Evolutionary conservation across 768 basidiomycete species (phyloP).

Genomic region (Pulveroboletus sp.): DNA sequence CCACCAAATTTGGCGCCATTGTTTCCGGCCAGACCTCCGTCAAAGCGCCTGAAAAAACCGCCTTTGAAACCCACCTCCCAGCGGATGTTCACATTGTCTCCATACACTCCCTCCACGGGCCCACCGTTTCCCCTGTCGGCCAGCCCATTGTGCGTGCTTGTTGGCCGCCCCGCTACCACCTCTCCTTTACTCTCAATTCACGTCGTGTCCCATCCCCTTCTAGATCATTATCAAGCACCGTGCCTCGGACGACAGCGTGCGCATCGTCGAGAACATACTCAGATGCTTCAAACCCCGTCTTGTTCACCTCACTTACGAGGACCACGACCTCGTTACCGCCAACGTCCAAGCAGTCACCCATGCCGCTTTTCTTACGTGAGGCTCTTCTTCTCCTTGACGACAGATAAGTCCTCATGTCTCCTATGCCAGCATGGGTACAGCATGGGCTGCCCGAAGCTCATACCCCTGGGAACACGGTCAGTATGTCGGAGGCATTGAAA

Average conservation of each 20-base stretch:
- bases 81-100: constrained; percentile 85
- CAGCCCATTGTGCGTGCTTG: constrained; percentile 74
- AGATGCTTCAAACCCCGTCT: constrained; percentile 75
- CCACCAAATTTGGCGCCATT: constrained; percentile 87
- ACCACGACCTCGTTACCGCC: constrained; percentile 94
- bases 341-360: constrained; percentile 99
- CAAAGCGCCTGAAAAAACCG: constrained; percentile 86
- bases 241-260: constrained; percentile 65
- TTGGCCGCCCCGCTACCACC: background rate
- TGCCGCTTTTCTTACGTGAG: constrained; percentile 90
- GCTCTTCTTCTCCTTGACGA: background rate
- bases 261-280: constrained; percentile 78
- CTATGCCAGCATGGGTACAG: constrained; percentile 86
- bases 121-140: constrained; percentile 78
- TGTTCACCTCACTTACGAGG: constrained; percentile 92
- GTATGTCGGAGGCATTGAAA: constrained; percentile 96
- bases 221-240: constrained; percentile 90
- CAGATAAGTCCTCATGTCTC: constrained; percentile 2
- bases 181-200: background rate
- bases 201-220: background rate
- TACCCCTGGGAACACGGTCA: constrained; percentile 97
- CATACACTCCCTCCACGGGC: constrained; percentile 92
- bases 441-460: constrained; percentile 70
- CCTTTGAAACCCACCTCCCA: constrained; percentile 87
- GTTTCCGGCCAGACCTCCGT: constrained; percentile 97